Percentiles rank a stretch among this genome's conserved stretches.
These are phyloP conservation scores for Kodamaea fungicola DNA, from an alignment of 1,139 yeast species.

Conservation along the genomic window DNA sequence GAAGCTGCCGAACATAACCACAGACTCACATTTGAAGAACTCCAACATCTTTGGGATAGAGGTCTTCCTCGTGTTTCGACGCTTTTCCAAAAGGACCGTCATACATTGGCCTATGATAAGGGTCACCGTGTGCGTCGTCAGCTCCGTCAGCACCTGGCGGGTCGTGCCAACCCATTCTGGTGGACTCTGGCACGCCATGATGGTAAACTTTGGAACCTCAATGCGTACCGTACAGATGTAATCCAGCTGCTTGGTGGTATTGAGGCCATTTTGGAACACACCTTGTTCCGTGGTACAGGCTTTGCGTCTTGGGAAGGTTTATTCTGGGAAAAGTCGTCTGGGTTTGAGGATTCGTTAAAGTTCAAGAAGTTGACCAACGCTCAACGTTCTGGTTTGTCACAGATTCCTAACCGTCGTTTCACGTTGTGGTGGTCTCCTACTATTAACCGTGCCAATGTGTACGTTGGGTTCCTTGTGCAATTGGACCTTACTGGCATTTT, in stretches of 20 bases:
- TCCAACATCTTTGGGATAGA: constrained; percentile 93
- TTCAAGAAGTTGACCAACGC: constrained; percentile 95
- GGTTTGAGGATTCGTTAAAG: constrained; percentile 94
- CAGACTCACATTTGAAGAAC: constrained; percentile 84
- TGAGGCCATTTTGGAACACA: constrained; percentile 93
- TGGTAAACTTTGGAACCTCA: constrained; percentile 92
- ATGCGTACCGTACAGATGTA: constrained; percentile 91
- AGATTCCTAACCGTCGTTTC: constrained; percentile 95
- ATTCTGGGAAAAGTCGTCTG: constrained; percentile 97
- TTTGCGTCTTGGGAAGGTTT: constrained; percentile 98
- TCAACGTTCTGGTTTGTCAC: constrained; percentile 94
- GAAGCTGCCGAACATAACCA: constrained; percentile 87
- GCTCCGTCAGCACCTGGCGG: constrained; percentile 68
- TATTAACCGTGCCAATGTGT: constrained; percentile 94
- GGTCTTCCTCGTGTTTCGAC: constrained; percentile 97
- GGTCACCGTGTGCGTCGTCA: constrained; percentile 85
- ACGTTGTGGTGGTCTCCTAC: constrained; percentile 99
- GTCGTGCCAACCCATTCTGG: constrained; percentile 88
- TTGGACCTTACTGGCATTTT: constrained; percentile 95
- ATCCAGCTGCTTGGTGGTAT: constrained; percentile 97
- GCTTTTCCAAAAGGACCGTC: constrained; percentile 90
- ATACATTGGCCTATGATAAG: constrained; percentile 90
- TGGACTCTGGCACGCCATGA: constrained; percentile 95
- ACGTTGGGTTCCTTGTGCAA: constrained; percentile 96
- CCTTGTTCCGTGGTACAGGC: constrained; percentile 93